Evolutionary conservation across 345 rosid genomes (phyloP).

Genomic region (Eucalyptus victrix): DNA sequence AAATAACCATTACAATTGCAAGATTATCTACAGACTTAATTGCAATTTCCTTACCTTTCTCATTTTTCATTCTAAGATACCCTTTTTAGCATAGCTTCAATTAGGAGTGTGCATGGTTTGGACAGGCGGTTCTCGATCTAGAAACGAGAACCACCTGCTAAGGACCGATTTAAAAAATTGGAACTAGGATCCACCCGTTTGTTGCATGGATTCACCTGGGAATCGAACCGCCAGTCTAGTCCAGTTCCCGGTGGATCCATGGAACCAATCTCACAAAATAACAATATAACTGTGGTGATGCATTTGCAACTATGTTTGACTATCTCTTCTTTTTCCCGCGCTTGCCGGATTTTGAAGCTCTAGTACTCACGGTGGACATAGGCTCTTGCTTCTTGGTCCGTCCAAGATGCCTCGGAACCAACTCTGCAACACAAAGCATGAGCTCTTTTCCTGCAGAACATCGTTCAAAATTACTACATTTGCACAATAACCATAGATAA

Average conservation of each 20-base stretch:
- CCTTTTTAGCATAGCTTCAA: too few species aligned
- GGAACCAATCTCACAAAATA: too few species aligned
- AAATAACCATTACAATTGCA: too few species aligned
- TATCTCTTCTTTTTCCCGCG: slow-evolving; percentile 79
- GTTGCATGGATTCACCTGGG: too few species aligned
- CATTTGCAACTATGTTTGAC: not conserved
- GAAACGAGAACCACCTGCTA: accelerated
- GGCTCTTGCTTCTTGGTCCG: slow-evolving; percentile 77
- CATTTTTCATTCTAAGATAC: too few species aligned
- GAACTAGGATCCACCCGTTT: too few species aligned
- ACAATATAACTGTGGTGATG: not conserved
- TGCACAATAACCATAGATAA: not conserved
- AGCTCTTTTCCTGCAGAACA: slow-evolving; percentile 54
- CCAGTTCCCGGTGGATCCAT: too few species aligned
- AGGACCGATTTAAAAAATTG: too few species aligned
- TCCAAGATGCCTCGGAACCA: slow-evolving; percentile 83
- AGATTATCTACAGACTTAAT: too few species aligned
- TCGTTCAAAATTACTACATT: not conserved
- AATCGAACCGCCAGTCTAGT: accelerated
- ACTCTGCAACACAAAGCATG: slow-evolving; percentile 76
- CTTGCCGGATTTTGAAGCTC: slow-evolving; percentile 63
- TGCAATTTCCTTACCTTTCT: too few species aligned
- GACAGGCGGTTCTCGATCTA: too few species aligned
- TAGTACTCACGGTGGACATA: slow-evolving; percentile 29
- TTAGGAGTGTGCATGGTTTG: too few species aligned